phyloP scores from a whole-genome alignment of 2,329 filamentous ascomycete species.

The Emergomyces orientalis region DNA sequence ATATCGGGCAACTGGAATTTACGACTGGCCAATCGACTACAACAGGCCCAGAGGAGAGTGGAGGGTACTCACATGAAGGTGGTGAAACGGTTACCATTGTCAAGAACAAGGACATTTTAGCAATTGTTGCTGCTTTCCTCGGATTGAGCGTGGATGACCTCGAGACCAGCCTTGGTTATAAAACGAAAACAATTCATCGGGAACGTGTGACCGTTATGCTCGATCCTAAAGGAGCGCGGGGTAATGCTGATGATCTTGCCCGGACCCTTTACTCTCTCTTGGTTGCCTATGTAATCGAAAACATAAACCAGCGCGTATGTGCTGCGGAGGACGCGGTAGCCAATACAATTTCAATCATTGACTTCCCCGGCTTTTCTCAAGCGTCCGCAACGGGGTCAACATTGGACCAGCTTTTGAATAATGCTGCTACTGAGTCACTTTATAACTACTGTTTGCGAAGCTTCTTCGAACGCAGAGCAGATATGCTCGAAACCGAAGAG shows the following conservation, averaged over 20 bases:
- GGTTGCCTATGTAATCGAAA: conserved; percentile 88
- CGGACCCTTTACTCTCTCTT: conserved; percentile 87
- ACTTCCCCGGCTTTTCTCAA: conserved; percentile 92
- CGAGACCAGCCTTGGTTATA: conserved; percentile 83
- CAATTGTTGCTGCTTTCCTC: conserved; percentile 85
- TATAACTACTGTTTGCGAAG: conserved; percentile 91
- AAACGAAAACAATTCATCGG: conserved; percentile 90
- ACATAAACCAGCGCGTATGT: conserved; percentile 80
- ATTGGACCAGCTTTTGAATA: conserved; percentile 88
- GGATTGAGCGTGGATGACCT: conserved; percentile 73
- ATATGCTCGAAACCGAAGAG: conserved; percentile 89
- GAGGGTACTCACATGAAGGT: conserved; percentile 92
- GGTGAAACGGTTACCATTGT: conserved; percentile 76
- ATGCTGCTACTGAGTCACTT: conserved; percentile 81
- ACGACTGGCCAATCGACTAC: conserved; percentile 71
- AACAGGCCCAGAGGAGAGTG: conserved; percentile 76
- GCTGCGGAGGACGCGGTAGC: conserved; percentile 77
- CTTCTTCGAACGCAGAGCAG: conserved; percentile 91
- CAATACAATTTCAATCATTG: conserved; percentile 90
- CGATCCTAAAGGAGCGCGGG: conserved; percentile 78
- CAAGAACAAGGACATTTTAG: conserved; percentile 84
- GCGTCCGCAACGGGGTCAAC: conserved; percentile 72
- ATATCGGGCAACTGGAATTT: conserved; percentile 95
- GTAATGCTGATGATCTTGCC: conserved; percentile 88
- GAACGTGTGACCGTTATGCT: conserved; percentile 99